Evolutionary conservation across 257 asterid genomes (phyloP).

Genomic region (Solanum appendiculatum): DNA sequence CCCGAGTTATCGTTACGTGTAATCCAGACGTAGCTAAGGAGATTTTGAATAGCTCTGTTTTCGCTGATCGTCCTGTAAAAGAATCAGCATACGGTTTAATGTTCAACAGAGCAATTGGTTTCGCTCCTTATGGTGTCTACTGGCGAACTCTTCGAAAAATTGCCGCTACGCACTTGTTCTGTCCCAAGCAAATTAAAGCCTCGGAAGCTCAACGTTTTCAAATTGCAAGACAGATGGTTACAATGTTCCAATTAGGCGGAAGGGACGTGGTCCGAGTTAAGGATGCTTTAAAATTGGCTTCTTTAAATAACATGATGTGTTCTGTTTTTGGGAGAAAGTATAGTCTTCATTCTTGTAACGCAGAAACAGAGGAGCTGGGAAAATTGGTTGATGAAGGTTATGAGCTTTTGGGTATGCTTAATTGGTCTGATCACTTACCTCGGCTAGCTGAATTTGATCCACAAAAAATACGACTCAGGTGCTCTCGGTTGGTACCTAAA

Average conservation of each 20-base stretch:
- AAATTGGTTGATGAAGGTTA: slow-evolving; percentile 67
- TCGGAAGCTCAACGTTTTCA: slow-evolving; percentile 42
- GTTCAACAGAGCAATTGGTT: slow-evolving; percentile 80
- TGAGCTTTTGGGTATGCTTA: slow-evolving; percentile 41
- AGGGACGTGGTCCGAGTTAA: slow-evolving; percentile 24
- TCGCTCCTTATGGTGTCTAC: slow-evolving; percentile 73
- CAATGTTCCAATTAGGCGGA: background rate
- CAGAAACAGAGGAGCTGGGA: slow-evolving; percentile 33
- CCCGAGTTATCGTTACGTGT: slow-evolving; percentile 58
- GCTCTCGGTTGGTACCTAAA: slow-evolving; percentile 55
- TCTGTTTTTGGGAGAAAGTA: slow-evolving; percentile 54
- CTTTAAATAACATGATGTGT: slow-evolving; percentile 74
- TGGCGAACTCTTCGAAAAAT: slow-evolving; percentile 66
- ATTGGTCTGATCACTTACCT: slow-evolving; percentile 77
- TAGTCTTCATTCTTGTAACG: slow-evolving; percentile 9
- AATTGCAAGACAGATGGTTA: slow-evolving; percentile 40
- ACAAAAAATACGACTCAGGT: slow-evolving; percentile 49
- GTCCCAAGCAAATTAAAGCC: slow-evolving; percentile 45
- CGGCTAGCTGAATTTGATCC: slow-evolving; percentile 53
- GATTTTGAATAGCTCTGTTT: slow-evolving; percentile 41
- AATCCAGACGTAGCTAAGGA: slow-evolving; percentile 52
- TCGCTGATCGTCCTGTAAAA: slow-evolving; percentile 64
- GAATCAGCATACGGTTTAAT: slow-evolving; percentile 66
- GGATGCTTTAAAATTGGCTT: slow-evolving; percentile 49
- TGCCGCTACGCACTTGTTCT: slow-evolving; percentile 55